Evolutionary conservation across 208 protist species (phyloP).

Genomic region (Novymonas esmeraldas): DNA sequence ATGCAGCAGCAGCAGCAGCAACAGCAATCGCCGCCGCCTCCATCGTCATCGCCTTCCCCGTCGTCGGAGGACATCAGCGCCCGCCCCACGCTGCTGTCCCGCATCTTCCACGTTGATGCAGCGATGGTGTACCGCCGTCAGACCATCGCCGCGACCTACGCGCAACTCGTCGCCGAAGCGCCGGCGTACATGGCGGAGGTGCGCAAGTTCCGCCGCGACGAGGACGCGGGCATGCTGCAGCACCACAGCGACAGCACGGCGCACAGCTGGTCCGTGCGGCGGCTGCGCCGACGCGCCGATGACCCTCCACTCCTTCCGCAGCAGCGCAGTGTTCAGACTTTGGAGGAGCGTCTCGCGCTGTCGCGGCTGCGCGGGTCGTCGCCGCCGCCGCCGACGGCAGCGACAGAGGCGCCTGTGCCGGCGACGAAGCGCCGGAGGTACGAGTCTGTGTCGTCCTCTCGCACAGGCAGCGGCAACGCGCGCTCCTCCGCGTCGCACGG

Average conservation of each 20-base stretch:
- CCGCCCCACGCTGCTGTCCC: constrained; percentile 83
- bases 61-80: constrained; percentile 48
- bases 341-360: constrained; percentile 35
- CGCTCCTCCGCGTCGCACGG: not conserved
- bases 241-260: not conserved
- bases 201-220: constrained; percentile 32
- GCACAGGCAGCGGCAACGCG: not conserved
- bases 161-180: constrained; percentile 27
- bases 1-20: no score
- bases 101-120: constrained; percentile 80
- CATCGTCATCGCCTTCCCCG: constrained; percentile 31
- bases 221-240: constrained; percentile 50
- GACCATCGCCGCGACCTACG: constrained; percentile 52
- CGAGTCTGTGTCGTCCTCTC: not conserved
- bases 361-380: constrained; percentile 12
- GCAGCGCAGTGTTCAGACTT: constrained; percentile 12
- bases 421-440: not conserved
- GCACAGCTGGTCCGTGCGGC: constrained; percentile 16
- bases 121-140: constrained; percentile 57
- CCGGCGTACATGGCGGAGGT: constrained; percentile 45
- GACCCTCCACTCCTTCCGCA: not conserved
- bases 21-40: not conserved
- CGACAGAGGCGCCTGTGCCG: constrained; percentile 1
- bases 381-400: not conserved
- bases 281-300: constrained; percentile 6